These are phyloP conservation scores for Rubia balearica DNA, from an alignment of 305 asterid species.

Conservation along the genomic window DNA sequence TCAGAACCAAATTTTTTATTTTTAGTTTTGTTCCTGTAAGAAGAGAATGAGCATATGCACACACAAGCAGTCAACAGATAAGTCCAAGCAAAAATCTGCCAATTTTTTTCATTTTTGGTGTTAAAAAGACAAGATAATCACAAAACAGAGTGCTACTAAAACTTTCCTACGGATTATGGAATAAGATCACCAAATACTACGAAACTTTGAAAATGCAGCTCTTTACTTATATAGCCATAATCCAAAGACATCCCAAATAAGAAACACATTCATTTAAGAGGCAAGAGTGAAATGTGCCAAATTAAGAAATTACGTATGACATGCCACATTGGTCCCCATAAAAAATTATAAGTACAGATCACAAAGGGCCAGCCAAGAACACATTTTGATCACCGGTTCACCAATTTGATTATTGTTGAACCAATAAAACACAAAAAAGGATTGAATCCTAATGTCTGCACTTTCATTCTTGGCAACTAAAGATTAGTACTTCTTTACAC, in stretches of 20 bases:
- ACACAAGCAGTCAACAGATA: neutral
- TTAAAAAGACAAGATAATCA: neutral
- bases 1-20: too few relatives aligned
- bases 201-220: neutral
- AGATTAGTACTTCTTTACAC: neutral
- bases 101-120: neutral
- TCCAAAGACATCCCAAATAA: slow-evolving; percentile 2
- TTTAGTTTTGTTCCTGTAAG: too few relatives aligned
- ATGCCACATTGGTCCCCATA: neutral
- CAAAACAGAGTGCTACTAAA: neutral
- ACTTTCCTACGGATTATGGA: too few relatives aligned
- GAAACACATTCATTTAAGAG: neutral
- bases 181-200: neutral
- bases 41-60: too few relatives aligned
- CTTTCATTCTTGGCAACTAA: too few relatives aligned
- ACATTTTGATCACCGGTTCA: neutral
- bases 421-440: neutral
- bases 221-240: neutral
- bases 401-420: neutral
- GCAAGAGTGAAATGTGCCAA: slow-evolving; percentile 6
- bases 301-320: neutral
- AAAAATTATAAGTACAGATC: neutral
- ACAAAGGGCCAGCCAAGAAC: neutral
- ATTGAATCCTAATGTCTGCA: neutral
- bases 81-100: neutral